A percentile compares a stretch with the other conserved stretches of the same genome.
Evolutionary conservation across 1,284 basidiomycete genomes (phyloP).

Genomic region (Cystobasidium slooffiae): DNA sequence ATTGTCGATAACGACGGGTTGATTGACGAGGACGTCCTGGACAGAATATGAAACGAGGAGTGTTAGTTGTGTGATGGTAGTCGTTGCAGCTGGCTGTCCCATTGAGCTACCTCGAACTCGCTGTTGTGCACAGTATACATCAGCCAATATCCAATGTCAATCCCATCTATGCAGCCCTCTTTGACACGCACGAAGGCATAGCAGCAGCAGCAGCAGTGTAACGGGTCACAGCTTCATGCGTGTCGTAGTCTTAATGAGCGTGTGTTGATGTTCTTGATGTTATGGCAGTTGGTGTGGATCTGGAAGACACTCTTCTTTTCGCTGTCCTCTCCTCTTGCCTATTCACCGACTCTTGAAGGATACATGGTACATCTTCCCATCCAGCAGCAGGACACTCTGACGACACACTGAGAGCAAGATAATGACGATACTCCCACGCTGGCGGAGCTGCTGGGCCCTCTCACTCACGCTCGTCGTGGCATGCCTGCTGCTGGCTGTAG

Average conservation of each 20-base stretch:
- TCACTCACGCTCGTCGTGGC: too few species aligned
- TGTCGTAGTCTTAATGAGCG: background rate
- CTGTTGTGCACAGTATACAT: slow-evolving; percentile 3
- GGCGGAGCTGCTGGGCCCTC: too few species aligned
- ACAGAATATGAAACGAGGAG: background rate
- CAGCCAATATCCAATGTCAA: background rate
- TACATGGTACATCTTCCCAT: background rate
- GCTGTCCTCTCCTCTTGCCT: background rate
- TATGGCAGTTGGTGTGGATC: background rate
- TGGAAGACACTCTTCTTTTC: background rate
- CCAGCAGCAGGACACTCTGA: too few species aligned
- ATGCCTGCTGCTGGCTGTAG: background rate
- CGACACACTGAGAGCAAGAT: too few species aligned
- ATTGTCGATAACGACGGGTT: slow-evolving; percentile 95
- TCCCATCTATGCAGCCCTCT: background rate
- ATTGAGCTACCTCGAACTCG: slow-evolving; percentile 39
- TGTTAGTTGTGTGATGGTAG: background rate
- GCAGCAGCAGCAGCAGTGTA: background rate
- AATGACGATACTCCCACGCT: too few species aligned
- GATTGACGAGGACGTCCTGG: slow-evolving; percentile 81
- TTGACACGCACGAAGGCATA: slow-evolving; percentile 12
- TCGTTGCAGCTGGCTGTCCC: background rate
- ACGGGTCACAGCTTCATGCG: background rate
- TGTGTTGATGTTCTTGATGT: background rate
- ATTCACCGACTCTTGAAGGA: background rate